Percentiles rank a stretch among this genome's conserved stretches.
Evolutionary conservation across 1,284 basidiomycete species (phyloP).

Genomic region (Sanguinoderma infundibulare): DNA sequence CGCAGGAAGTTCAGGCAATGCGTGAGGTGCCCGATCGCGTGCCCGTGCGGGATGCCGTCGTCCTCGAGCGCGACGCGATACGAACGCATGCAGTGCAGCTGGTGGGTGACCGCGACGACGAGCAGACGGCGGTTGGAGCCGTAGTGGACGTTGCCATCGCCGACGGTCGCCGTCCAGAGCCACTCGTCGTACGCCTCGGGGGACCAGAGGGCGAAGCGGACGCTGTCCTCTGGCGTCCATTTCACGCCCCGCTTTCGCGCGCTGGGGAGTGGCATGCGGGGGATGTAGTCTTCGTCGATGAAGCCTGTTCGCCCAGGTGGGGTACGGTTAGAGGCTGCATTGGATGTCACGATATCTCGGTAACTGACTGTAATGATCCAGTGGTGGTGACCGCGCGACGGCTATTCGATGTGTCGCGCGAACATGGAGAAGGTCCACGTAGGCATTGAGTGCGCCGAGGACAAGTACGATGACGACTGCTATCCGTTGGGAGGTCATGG

Average conservation of each 20-base stretch:
- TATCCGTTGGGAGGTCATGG: constrained; percentile 17
- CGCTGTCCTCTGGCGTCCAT: constrained; percentile 24
- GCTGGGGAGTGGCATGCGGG: constrained; percentile 22
- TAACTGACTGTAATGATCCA: constrained; percentile 18
- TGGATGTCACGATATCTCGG: neutral
- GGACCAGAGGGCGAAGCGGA: constrained; percentile 18
- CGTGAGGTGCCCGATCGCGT: constrained; percentile 19
- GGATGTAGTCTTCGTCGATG: constrained; percentile 24
- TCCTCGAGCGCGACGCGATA: constrained; percentile 25
- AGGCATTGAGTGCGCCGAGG: constrained; percentile 16
- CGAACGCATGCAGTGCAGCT: constrained; percentile 32
- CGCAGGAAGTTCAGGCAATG: constrained; percentile 35
- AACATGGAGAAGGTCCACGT: constrained; percentile 16
- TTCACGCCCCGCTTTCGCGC: constrained; percentile 16
- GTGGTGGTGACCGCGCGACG: constrained; percentile 14
- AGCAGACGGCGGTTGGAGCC: constrained; percentile 26
- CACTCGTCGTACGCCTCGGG: constrained; percentile 24
- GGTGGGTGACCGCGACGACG: constrained; percentile 28
- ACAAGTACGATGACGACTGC: constrained; percentile 5
- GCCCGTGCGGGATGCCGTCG: constrained; percentile 12
- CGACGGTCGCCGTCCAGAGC: constrained; percentile 28
- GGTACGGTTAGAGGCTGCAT: neutral
- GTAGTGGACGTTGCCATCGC: constrained; percentile 29
- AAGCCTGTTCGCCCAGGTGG: constrained; percentile 14
- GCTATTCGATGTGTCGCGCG: constrained; percentile 15